Conservation (phyloP, 768 basidiomycete genomes). For the Hortiboletus flavorubellus region DNA sequence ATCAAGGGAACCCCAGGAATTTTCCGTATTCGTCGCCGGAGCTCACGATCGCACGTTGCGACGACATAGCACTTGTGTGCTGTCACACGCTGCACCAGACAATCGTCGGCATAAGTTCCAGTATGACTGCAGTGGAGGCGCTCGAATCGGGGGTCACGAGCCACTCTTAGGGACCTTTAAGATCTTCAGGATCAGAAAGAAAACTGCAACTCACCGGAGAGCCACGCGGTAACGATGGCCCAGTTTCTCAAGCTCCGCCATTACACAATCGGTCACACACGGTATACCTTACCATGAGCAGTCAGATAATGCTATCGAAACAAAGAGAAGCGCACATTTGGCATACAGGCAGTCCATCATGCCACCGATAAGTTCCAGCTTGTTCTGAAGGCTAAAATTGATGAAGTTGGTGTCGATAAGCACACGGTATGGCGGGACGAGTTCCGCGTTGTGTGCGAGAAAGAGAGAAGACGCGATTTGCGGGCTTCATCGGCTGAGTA, state of each 20-base stretch:
- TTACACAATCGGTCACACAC: constrained; percentile 98
- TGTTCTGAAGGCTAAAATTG: constrained; percentile 98
- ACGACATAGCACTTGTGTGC: constrained; percentile 96
- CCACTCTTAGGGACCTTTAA: constrained; percentile 60
- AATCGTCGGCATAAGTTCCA: constrained; percentile 99
- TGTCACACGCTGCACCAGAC: constrained; percentile 92
- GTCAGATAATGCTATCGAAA: constrained; percentile 1
- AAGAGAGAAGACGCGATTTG: constrained; percentile 91
- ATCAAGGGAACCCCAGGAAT: constrained; percentile 92
- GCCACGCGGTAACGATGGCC: constrained; percentile 95
- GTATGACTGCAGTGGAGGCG: constrained; percentile 87
- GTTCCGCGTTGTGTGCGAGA: constrained; percentile 90
- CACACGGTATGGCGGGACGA: constrained; percentile 95
- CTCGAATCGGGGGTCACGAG: constrained; percentile 96
- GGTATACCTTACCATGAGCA: constrained; percentile 71
- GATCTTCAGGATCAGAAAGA: neutral
- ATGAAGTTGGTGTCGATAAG: constrained; percentile 99
- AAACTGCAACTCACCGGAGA: constrained; percentile 59
- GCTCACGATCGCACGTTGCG: constrained; percentile 95
- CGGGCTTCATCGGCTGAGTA: constrained; percentile 44
- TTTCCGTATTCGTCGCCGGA: constrained; percentile 88
- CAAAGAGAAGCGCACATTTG: constrained; percentile 63
- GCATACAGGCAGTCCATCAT: constrained; percentile 99
- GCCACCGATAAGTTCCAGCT: constrained; percentile 90
- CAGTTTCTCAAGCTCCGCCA: constrained; percentile 97